phyloP scores from a whole-genome alignment of 2,329 filamentous ascomycete species.

The Acarospora socialis region DNA sequence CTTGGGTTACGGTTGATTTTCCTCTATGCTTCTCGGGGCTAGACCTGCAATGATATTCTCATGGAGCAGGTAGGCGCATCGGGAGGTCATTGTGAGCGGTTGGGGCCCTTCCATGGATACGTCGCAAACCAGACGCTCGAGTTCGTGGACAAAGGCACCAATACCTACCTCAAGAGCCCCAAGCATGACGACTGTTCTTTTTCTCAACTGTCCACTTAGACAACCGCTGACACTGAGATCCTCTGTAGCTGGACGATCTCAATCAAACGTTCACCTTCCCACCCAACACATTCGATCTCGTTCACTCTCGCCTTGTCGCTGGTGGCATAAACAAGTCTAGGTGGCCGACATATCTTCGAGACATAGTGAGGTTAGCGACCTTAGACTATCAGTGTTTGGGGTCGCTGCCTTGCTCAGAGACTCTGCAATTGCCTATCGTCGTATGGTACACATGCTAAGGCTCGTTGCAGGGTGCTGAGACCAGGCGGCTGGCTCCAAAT shows the following conservation, averaged over 20 bases:
- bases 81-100: too few relatives aligned
- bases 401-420: conserved; percentile 16
- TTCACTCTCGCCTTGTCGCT: conserved; percentile 53
- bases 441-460: too few relatives aligned
- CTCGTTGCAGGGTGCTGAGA: conserved; percentile 53
- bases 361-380: conserved; percentile 44
- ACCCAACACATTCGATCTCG: conserved; percentile 61
- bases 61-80: too few relatives aligned
- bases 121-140: too few relatives aligned
- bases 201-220: conserved; percentile 12
- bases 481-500: conserved; percentile 81
- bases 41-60: too few relatives aligned
- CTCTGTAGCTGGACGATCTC: conserved; percentile 53
- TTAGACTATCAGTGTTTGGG: neutral
- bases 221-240: conserved; percentile 3
- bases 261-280: conserved; percentile 56
- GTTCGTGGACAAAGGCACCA: too few relatives aligned
- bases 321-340: conserved; percentile 54
- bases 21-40: too few relatives aligned
- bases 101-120: too few relatives aligned
- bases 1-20: neutral
- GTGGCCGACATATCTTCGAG: conserved; percentile 63
- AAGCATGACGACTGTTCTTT: neutral
- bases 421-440: conserved; percentile 6
- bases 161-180: too few relatives aligned